A percentile compares a stretch with the other conserved stretches of the same genome.
Conservation (phyloP, 352 stramenopile genomes). For the Bremia lactucae region DNA sequence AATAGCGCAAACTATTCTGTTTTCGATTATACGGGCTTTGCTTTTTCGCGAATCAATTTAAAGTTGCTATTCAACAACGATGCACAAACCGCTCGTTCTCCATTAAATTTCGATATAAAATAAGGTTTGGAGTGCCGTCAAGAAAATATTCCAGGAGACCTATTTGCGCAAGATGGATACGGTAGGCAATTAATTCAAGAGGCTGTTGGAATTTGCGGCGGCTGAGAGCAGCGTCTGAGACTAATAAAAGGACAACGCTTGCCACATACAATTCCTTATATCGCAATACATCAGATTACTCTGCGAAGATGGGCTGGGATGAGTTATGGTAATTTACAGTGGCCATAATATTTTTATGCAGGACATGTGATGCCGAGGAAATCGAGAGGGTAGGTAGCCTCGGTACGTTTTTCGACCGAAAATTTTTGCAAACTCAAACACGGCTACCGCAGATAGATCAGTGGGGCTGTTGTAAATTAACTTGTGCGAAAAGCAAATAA, state of each 20-base stretch:
- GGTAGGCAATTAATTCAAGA: conserved; percentile 34
- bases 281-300: conserved; percentile 44
- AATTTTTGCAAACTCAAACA: conserved; percentile 46
- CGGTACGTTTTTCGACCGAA: conserved; percentile 26
- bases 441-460: conserved; percentile 46
- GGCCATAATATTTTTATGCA: conserved; percentile 63
- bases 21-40: conserved; percentile 57
- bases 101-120: conserved; percentile 66
- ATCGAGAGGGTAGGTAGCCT: conserved; percentile 41
- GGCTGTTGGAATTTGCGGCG: conserved; percentile 36
- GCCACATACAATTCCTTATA: conserved; percentile 47
- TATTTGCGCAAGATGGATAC: conserved; percentile 55
- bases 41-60: conserved; percentile 44
- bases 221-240: conserved; percentile 42
- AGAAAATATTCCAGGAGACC: conserved; percentile 49
- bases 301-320: conserved; percentile 73
- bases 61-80: conserved; percentile 56
- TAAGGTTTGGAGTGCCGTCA: conserved; percentile 50
- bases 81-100: conserved; percentile 43
- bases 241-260: conserved; percentile 45
- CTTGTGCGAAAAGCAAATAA: conserved; percentile 70
- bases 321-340: conserved; percentile 45
- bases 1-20: conserved; percentile 55
- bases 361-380: conserved; percentile 51
- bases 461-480: conserved; percentile 73